phyloP scores from a whole-genome alignment of 441 rosid genomes.

The Cnidoscolus chayamansa region DNA sequence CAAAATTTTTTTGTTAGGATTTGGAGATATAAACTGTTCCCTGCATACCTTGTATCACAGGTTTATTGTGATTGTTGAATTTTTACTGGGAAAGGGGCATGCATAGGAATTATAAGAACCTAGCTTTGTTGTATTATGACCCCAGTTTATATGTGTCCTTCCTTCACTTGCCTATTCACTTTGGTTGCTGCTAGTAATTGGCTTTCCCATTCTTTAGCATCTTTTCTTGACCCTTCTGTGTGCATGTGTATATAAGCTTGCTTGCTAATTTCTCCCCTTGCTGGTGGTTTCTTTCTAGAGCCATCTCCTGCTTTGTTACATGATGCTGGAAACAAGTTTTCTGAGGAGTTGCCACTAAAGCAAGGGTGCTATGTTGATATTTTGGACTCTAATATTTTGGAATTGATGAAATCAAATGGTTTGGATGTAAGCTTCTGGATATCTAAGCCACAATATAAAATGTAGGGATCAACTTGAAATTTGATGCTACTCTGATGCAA shows the following conservation, averaged over 20 bases:
- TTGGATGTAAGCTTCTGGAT: slow-evolving; percentile 53
- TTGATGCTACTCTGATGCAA: slow-evolving; percentile 24
- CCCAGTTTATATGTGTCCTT: not conserved
- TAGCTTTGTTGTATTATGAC: not conserved
- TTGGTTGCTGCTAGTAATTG: not conserved
- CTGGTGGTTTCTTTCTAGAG: slow-evolving; percentile 31
- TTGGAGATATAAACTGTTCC: not conserved
- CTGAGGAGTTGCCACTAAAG: slow-evolving; percentile 45
- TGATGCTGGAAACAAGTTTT: slow-evolving; percentile 47
- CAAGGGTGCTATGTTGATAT: slow-evolving; percentile 55
- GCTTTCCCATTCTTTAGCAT: not conserved
- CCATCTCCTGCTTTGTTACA: slow-evolving; percentile 34
- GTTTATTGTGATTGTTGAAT: not conserved
- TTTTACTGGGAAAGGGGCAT: not conserved
- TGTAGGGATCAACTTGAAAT: slow-evolving; percentile 16
- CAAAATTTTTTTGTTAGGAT: not conserved
- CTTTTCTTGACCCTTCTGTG: not conserved
- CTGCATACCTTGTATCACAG: not conserved
- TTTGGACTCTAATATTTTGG: slow-evolving; percentile 55
- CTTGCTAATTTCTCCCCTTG: not conserved
- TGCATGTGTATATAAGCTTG: not conserved
- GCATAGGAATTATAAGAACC: not conserved
- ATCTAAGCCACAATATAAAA: not conserved
- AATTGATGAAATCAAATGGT: slow-evolving; percentile 59
- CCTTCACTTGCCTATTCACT: not conserved